Evolutionary conservation across 768 basidiomycete genomes (phyloP).

Genomic region (Paxillus involutus): DNA sequence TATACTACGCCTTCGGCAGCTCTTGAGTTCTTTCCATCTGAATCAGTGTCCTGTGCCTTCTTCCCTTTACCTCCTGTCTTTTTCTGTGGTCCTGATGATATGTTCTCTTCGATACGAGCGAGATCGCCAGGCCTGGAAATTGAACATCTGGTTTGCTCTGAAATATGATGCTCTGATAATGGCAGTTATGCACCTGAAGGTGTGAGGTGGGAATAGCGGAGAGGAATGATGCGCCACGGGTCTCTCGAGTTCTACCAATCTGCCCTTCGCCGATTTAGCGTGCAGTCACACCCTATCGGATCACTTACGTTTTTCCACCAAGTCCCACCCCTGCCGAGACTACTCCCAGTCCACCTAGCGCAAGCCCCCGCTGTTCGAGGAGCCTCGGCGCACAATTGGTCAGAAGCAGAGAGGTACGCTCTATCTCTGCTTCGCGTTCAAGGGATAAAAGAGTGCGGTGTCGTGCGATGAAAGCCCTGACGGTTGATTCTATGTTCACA

Average conservation of each 20-base stretch:
- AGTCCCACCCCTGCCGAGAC: conserved; percentile 78
- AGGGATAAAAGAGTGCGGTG: conserved; percentile 64
- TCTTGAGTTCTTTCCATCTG: conserved; percentile 37
- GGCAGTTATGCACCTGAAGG: conserved; percentile 56
- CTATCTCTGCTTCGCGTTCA: conserved; percentile 86
- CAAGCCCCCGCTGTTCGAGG: conserved; percentile 86
- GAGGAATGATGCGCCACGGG: conserved; percentile 77
- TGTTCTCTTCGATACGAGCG: conserved; percentile 78
- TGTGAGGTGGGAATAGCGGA: conserved; percentile 80
- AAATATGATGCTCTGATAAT: background rate
- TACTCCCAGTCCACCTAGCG: conserved; percentile 71
- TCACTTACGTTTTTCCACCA: conserved; percentile 83
- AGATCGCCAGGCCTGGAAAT: conserved; percentile 77
- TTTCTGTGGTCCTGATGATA: conserved; percentile 39
- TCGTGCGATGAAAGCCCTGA: conserved; percentile 62
- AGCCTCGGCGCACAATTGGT: conserved; percentile 82
- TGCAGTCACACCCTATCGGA: background rate
- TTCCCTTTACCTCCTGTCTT: conserved; percentile 50
- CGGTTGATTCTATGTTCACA: conserved; percentile 23
- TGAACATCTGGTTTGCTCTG: conserved; percentile 6
- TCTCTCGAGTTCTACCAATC: conserved; percentile 84
- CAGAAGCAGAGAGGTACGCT: conserved; percentile 73
- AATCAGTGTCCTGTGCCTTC: conserved; percentile 30
- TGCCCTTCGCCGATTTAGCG: conserved; percentile 41
- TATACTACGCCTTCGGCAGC: conserved; percentile 83